Base-by-base conservation (phyloP, 768 basidiomycete genomes). In the Ramaria rubella region DNA sequence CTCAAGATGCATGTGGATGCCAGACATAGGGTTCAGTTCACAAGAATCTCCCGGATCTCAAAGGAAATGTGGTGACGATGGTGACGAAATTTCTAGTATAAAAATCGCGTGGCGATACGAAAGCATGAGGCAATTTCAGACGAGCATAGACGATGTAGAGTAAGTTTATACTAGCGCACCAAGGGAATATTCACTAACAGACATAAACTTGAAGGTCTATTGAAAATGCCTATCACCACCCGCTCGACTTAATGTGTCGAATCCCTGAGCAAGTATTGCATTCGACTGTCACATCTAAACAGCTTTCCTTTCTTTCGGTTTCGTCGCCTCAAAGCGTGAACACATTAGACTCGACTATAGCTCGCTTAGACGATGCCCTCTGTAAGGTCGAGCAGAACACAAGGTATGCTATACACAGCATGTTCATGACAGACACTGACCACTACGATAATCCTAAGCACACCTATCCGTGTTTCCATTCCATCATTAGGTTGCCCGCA, bases 91-190 rank as follows among this genome's bases (percentile, higher is more conserved):
- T 61, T 66, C 63, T 33, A 78, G 73, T 40, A 76, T 94, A 61
- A 95, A 89, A 73, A 98, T 99, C 63, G 96, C 96, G 29, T 99
- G 96, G 90, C 80, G 96, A 66, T 99, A 99, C 70, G 91, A 92
- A 65, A 79, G 85, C 57, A 89, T 97, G 89, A 90, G 87, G 72
- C 85, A 78, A 70, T 95, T 96, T 68, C 82, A 90, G 72, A 96
- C 94, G 4, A 92, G 90, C 2, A 83, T 93, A 21, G 67, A 73
- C 48, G 67, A 76, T 44, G 71, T 71, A 60, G 70, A 72, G 76
- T 80, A 58, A 64, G 67, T 69, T 66, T 58, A 43, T 15, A 24
- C 30, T 30, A 29, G 24, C 21, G 34, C 24, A n/a, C 23, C 2
- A 17, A 17, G 7, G 17, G 19, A 27, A 24, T 19, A n/a, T 45